Base-by-base conservation (phyloP, 176 grass and related monocot genomes). In the Rhynchospora pubera region DNA sequence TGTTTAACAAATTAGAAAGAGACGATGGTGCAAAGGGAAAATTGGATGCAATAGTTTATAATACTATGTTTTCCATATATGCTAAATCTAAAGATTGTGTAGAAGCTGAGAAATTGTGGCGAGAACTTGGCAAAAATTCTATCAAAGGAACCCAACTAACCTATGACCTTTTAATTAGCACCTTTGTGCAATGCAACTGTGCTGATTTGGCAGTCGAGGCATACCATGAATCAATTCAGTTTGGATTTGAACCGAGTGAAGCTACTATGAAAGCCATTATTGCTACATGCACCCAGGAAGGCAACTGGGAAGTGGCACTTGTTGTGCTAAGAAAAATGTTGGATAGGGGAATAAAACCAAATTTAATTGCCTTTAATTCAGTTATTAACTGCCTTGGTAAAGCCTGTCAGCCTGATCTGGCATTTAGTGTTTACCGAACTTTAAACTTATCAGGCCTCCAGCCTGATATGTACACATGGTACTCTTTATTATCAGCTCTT, bases 401-500 rank as follows among this genome's bases (percentile, higher is more conserved):
- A 65, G 90, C 92, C 30, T 90, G 92, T 39, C 28, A 94, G 81
- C 86, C 83, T 79, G 92, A 94, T 32, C 90, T 94, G 79, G 94
- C 90, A 0, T 97, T 97, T 75, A 92, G 87, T 65, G 85, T 93
- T 83, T 97, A 97, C 85, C 79, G 88, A 88, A 74, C 91, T 16
- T 70, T 97, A 56, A 79, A 67, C 67, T 86, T 84, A 81, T 90
- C 82, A 18, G 92, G 87, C 21, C 92, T 89, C 62, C 80, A 81
- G 28, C 90, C 94, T 84, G 92, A 97, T 88, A 82, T 82, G 42
- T 97, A 97, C 79, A 97, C 95, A 75, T 94, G 91, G 92, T 92
- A 84, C 55, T 90, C 90, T 79, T 89, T 97, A 24, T 46, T 97
- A 71, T 88, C 87, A 56, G 86, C 88, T 1, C 85, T 97, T 58